phyloP scores from a whole-genome alignment of 2,329 filamentous ascomycete species.

The Monosporascus sp. region DNA sequence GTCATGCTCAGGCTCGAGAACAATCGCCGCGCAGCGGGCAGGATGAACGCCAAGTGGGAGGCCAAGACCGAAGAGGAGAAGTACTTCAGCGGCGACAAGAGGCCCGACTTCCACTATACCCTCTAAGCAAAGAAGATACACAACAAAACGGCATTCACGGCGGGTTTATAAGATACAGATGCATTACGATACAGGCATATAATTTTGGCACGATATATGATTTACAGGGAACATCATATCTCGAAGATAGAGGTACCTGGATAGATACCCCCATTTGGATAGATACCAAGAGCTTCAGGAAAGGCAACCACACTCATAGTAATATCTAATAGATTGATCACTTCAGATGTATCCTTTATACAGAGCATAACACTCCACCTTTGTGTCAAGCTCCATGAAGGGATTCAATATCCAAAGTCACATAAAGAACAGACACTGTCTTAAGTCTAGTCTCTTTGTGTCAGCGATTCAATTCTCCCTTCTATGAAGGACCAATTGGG shows the following conservation, averaged over 20 bases:
- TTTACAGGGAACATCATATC: neutral
- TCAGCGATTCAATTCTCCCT: too few species aligned
- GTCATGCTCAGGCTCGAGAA: constrained; percentile 63
- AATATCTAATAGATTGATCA: neutral
- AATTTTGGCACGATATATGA: neutral
- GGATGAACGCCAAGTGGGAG: constrained; percentile 57
- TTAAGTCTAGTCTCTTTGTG: too few species aligned
- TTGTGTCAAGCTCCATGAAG: too few species aligned
- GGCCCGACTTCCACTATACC: constrained; percentile 68
- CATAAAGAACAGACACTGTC: too few species aligned
- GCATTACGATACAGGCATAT: neutral
- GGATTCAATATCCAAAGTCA: too few species aligned
- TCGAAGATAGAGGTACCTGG: neutral
- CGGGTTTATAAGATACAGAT: neutral
- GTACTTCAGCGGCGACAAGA: constrained; percentile 61
- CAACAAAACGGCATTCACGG: neutral
- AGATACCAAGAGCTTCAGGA: neutral
- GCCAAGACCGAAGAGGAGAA: constrained; percentile 60
- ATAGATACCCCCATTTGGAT: neutral
- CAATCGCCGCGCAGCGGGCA: constrained; percentile 54
- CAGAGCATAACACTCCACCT: too few species aligned
- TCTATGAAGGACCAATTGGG: too few species aligned
- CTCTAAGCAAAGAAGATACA: constrained; percentile 31
- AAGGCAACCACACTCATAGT: neutral
- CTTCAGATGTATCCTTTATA: too few species aligned